These are phyloP conservation scores for Malbranchea zuffiana DNA, from an alignment of 2,329 filamentous ascomycete species.

Conservation along the genomic window DNA sequence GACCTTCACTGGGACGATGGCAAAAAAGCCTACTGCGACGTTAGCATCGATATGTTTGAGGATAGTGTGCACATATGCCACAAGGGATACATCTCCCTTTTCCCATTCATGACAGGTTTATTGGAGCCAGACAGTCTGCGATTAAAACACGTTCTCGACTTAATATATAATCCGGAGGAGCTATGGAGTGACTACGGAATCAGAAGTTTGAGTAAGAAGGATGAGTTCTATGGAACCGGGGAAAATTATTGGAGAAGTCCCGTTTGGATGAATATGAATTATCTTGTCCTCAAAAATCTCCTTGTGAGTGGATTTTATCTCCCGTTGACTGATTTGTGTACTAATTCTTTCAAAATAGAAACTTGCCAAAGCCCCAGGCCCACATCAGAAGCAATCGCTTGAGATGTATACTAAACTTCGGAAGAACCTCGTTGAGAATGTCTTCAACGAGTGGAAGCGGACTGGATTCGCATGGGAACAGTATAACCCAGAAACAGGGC, in stretches of 20 bases:
- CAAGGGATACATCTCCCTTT: slow-evolving; percentile 89
- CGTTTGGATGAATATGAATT: slow-evolving; percentile 95
- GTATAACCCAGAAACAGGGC: slow-evolving; percentile 86
- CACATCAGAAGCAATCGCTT: slow-evolving; percentile 57
- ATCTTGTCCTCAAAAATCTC: slow-evolving; percentile 68
- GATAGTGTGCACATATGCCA: slow-evolving; percentile 85
- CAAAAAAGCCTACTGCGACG: slow-evolving; percentile 79
- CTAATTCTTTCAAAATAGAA: slow-evolving; percentile 37
- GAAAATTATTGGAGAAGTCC: slow-evolving; percentile 98
- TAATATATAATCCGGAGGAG: slow-evolving; percentile 70
- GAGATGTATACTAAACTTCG: slow-evolving; percentile 66
- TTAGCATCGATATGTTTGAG: slow-evolving; percentile 89
- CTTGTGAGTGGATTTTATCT: slow-evolving; percentile 48
- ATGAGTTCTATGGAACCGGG: slow-evolving; percentile 72
- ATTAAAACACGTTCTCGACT: slow-evolving; percentile 61
- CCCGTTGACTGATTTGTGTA: slow-evolving; percentile 9
- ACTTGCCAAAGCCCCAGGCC: slow-evolving; percentile 53
- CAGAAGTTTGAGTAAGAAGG: slow-evolving; percentile 73
- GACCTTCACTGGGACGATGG: slow-evolving; percentile 86
- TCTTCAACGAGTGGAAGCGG: slow-evolving; percentile 75
- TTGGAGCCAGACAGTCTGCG: slow-evolving; percentile 62
- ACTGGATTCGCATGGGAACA: slow-evolving; percentile 99
- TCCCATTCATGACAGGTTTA: slow-evolving; percentile 81
- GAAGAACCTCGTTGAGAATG: slow-evolving; percentile 75
- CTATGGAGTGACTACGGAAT: slow-evolving; percentile 88